Percentiles rank a stretch among this genome's conserved stretches.
Evolutionary conservation across 805 yeast genomes (phyloP).

Genomic region (Metschnikowia hibisci): DNA sequence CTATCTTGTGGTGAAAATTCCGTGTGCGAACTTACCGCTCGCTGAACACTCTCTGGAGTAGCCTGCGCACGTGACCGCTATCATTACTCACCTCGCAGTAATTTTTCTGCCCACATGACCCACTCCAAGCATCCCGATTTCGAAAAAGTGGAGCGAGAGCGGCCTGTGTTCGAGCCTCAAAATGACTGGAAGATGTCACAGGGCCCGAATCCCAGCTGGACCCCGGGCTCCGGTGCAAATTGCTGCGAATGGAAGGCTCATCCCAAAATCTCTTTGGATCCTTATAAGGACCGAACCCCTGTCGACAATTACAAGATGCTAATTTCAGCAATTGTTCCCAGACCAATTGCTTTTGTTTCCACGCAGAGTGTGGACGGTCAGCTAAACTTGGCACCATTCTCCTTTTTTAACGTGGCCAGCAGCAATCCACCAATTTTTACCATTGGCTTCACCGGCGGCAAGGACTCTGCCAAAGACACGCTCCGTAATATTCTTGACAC

Average conservation of each 20-base stretch:
- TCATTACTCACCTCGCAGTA: not conserved
- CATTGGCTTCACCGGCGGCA: constrained; percentile 44
- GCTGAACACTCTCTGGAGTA: not conserved
- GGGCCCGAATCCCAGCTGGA: constrained; percentile 36
- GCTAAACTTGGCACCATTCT: constrained; percentile 57
- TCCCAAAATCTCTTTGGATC: constrained; percentile 48
- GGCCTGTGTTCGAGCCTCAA: constrained; percentile 8
- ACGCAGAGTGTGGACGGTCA: constrained; percentile 42
- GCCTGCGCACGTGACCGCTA: constrained; percentile 1
- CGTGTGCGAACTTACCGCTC: constrained; percentile 1
- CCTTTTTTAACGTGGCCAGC: constrained; percentile 46
- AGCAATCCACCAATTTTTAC: constrained; percentile 58
- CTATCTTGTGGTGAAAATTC: not conserved
- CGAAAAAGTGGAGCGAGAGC: constrained; percentile 9
- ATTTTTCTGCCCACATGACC: not conserved
- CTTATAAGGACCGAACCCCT: constrained; percentile 37
- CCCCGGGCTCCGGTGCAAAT: constrained; percentile 45
- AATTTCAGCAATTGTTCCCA: constrained; percentile 51
- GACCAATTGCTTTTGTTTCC: constrained; percentile 60
- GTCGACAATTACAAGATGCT: constrained; percentile 48
- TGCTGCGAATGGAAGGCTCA: constrained; percentile 42
- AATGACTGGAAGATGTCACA: constrained; percentile 21
- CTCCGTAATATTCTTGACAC: constrained; percentile 46
- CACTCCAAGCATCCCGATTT: constrained; percentile 13
- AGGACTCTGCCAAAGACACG: constrained; percentile 45